Evolutionary conservation across 2,329 filamentous ascomycete genomes (phyloP), one percentile per base, ranked within the genome.

Genomic region (Hymenoscyphus albidus): DNA sequence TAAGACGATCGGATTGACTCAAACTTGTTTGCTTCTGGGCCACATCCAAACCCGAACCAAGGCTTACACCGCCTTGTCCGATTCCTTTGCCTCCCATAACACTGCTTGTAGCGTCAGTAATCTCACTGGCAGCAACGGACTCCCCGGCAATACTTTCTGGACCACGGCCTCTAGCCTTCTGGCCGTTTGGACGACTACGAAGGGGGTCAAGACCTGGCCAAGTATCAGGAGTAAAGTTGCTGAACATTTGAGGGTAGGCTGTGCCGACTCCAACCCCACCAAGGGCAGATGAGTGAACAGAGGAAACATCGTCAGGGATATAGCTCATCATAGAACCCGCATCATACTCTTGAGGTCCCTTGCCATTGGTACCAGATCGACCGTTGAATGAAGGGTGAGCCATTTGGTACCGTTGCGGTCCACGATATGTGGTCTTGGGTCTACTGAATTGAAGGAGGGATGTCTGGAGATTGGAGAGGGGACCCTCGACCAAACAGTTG

Each of bases 301-400:
- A 97, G 9, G 94, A 98, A 51, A 97, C 93, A 76, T 99, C 95
- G 73, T 99, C 95, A 1, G 94, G 92, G 66, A 99, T 97, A 76
- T 96, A 98, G 16, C 94, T 95, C 72, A 97, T 84, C 75, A 97
- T 91, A 2, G 94, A 98, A 55, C 92, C 91, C 18, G 90, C 87
- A 73, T 97, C 94, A 39, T 69, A 74, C 42, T 76, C 71, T 39
- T 74, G 71, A 73, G 74, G 65, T 31, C 59, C 63, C 59, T 74
- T 76, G 48, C 74, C 75, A 65, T 75, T 76, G 14, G 68, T 59
- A 48, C 68, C 70, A 31, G 69, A 64, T 42, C 73, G 71, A 56
- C 71, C 72, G 58, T 78, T 78, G 44, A 76, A 75, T 40, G 77
- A 74, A 62, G 77, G 87, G 74, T 92, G 91, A 39, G 90, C 88